Evolutionary conservation across 2,329 filamentous ascomycete species (phyloP), one percentile per base, ranked within the genome.

Genomic region (Pseudopithomyces chartarum): DNA sequence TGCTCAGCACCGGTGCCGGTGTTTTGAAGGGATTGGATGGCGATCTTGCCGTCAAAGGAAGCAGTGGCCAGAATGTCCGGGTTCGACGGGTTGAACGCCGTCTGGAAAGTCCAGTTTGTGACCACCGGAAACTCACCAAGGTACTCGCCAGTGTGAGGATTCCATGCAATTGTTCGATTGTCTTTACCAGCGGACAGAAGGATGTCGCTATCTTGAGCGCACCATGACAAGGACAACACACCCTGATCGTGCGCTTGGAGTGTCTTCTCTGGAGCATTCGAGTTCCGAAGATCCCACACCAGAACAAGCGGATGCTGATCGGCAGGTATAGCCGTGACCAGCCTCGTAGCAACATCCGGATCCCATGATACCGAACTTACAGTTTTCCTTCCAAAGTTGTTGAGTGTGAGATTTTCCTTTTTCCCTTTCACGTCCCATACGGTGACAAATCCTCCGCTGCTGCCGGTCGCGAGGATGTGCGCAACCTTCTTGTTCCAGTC

Each of bases 61-160:
- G 96, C 95, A 17, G 95, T 98, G 17, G 96, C 96, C 48, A 94
- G 91, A 56, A 99, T 82, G 71, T 88, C 91, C 11, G 95, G 94
- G 76, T 99, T 97, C 4, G 91, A 88, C 29, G 95, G 95, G 75
- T 97, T 93, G 84, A 96, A 98, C 60, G 89, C 86, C 5, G 95
- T 97, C 73, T 94, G 88, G 81, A 99, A 99, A 6, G 93, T 97
- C 94, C 95, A 99, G 77, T 98, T 99, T n/a, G 94, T 97, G 52
- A 96, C 93, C 68, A 97, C 92, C 4, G 94, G 93, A 71, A 98
- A 94, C 77, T 98, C 94, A 63, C 96, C 95, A 61, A 92, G 90
- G 12, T 86, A 83, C 72, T 95, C 87, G 52, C 94, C 94, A 2
- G 90, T 97, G 70, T 95, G 90, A 1, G 95, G 92, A 76, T 98